phyloP scores from a whole-genome alignment of 352 stramenopile species.

The Phytophthora hibernalis region DNA sequence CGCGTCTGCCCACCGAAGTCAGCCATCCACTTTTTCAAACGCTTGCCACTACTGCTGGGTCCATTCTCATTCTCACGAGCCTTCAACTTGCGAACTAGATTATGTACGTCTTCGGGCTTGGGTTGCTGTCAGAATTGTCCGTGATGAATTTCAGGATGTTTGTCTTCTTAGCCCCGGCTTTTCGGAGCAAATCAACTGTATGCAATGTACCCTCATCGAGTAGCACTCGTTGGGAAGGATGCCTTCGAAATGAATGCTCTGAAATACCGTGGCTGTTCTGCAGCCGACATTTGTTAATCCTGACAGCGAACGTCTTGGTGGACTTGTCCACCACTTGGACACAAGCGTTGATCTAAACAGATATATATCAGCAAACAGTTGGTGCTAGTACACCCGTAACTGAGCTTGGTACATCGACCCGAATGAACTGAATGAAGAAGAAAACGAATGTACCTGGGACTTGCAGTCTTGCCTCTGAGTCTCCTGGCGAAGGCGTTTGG shows the following conservation, averaged over 20 bases:
- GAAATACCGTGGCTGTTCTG: slow-evolving; percentile 15
- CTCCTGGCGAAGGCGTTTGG: slow-evolving; percentile 7
- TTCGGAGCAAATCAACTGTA: not conserved
- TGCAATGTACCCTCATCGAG: not conserved
- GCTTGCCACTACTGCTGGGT: not conserved
- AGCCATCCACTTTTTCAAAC: slow-evolving; percentile 4
- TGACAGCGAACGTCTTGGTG: slow-evolving; percentile 3
- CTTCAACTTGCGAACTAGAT: slow-evolving; percentile 11
- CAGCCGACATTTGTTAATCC: not conserved
- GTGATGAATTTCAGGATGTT: no score
- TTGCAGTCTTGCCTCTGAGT: slow-evolving; percentile 2
- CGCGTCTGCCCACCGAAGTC: not conserved
- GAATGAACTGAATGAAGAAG: not conserved
- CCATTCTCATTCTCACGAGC: not conserved
- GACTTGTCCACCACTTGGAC: slow-evolving; percentile 1
- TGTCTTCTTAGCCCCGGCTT: no score
- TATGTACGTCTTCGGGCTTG: slow-evolving; percentile 6
- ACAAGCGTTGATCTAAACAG: slow-evolving; percentile 6
- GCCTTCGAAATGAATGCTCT: not conserved
- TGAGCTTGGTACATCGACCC: not conserved
- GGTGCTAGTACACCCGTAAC: not conserved
- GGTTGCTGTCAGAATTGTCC: no score
- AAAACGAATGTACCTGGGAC: slow-evolving; percentile 6
- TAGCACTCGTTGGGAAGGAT: not conserved
- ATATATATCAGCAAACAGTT: not conserved